Evolutionary conservation across 2,329 filamentous ascomycete species (phyloP).

Genomic region (Coleophoma eucalyptorum): DNA sequence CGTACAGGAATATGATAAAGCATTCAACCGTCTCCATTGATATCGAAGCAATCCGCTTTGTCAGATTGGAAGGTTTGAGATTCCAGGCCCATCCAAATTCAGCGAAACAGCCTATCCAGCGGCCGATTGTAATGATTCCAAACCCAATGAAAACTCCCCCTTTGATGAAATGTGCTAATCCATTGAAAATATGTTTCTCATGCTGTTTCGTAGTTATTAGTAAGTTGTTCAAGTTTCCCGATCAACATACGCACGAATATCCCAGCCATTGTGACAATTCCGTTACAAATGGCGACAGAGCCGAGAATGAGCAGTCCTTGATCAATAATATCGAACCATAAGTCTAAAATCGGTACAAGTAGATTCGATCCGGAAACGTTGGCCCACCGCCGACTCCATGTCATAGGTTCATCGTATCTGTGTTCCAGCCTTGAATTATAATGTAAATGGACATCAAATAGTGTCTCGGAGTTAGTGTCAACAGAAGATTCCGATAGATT

Average conservation of each 20-base stretch:
- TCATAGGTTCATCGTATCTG: constrained; percentile 1
- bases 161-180: constrained; percentile 7
- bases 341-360: constrained; percentile 2
- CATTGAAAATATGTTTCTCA: constrained; percentile 5
- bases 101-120: constrained; percentile 4
- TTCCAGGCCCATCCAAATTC: constrained; percentile 5
- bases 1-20: constrained; percentile 5
- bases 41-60: not conserved
- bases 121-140: constrained; percentile 3
- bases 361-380: constrained; percentile 1
- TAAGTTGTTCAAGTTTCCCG: constrained; percentile 3
- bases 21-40: constrained; percentile 6
- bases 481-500: constrained; percentile 1
- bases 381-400: constrained; percentile 2
- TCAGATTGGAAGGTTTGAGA: not conserved
- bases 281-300: constrained; percentile 6
- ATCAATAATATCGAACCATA: constrained; percentile 3
- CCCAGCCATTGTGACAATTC: constrained; percentile 7
- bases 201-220: constrained; percentile 7
- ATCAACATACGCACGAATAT: constrained; percentile 7
- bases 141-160: constrained; percentile 3
- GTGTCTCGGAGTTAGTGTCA: constrained; percentile 1
- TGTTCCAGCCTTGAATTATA: constrained; percentile 4
- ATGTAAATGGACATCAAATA: constrained; percentile 3
- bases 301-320: constrained; percentile 4